Evolutionary conservation across 768 basidiomycete genomes (phyloP), one percentile per base, ranked within the genome.

Genomic region (Boletus sensibilis): DNA sequence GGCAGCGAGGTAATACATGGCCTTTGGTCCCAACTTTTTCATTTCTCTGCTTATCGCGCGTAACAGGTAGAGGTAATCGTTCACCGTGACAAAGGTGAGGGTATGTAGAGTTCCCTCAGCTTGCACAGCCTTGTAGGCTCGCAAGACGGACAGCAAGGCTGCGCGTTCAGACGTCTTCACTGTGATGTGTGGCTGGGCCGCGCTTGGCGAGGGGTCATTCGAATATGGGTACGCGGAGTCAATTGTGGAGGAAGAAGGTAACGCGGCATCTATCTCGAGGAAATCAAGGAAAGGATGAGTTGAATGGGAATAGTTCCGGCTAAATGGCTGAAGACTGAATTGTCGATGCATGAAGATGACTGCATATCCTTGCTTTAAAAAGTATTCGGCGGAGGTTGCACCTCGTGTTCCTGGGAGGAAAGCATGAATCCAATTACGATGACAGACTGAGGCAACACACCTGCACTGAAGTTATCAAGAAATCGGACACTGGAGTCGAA

Each of bases 321-420:
- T 94, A 79, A 96, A 99, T 0, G 97, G 97, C 66, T 97, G 94
- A 41, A 98, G 82, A 61, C 95, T 98, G 78, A 97, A 96, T 73
- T 97, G 94, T 21, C 96, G 81, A 72, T 99, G 96, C 84, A 99
- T 90, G 77, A 99, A 99, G 63, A 99, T 94, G 72, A 99, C 97
- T 25, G 95, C 94, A 76, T 98, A 98, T 54, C 88, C 90, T 8
- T 90, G 86, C 64, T 88, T 84, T 57, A 98, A 83, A 71, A 99
- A 98, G 76, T 98, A 97, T 74, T 99, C 97, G 2, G 97, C 96
- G 20, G 97, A 98, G 0, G 96, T 94, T 31, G 97, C 92, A 41
- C 97, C 97, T 67, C 97, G 82, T 20, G 97, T 99, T 50, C 96
- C 95, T 92, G 53, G 10, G 23, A 53, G n/a, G 61, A 52, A 40